Conservation (phyloP, 331 rosid genomes). For the Stylosanthes scabra region DNA sequence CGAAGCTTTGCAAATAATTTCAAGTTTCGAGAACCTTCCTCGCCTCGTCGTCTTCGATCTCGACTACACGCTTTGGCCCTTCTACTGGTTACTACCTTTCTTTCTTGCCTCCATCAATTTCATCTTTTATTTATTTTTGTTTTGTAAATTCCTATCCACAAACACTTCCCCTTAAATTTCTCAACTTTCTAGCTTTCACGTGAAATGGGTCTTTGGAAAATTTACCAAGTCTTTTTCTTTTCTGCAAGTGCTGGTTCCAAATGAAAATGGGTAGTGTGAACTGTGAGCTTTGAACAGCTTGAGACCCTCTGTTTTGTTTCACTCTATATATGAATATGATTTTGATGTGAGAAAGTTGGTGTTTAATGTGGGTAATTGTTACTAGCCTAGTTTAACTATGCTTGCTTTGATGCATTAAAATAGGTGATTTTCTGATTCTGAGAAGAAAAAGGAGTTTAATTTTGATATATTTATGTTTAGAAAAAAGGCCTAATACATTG, state of each 20-base stretch:
- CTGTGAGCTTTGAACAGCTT: no score
- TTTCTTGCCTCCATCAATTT: not conserved
- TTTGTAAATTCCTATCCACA: not conserved
- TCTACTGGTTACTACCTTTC: slow-evolving; percentile 43
- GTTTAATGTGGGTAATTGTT: no score
- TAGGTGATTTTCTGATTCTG: no score
- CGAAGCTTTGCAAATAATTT: slow-evolving; percentile 47
- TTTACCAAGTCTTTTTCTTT: not conserved
- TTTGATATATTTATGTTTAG: no score
- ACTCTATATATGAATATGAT: not conserved
- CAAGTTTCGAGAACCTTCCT: slow-evolving; percentile 42
- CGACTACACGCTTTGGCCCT: slow-evolving; percentile 66
- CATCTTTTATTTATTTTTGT: not conserved
- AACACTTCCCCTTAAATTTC: not conserved
- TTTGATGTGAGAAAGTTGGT: not conserved
- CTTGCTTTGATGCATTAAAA: no score
- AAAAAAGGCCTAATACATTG: no score
- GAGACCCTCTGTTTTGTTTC: not conserved
- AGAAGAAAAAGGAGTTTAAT: no score
- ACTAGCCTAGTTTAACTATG: no score
- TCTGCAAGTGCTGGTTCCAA: no score
- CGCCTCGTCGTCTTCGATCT: slow-evolving; percentile 57
- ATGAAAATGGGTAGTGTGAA: no score
- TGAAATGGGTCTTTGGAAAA: not conserved
- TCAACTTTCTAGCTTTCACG: not conserved